These are phyloP conservation scores for Cercophora sp. DNA, from an alignment of 495 filamentous ascomycete species.

Conservation along the genomic window DNA sequence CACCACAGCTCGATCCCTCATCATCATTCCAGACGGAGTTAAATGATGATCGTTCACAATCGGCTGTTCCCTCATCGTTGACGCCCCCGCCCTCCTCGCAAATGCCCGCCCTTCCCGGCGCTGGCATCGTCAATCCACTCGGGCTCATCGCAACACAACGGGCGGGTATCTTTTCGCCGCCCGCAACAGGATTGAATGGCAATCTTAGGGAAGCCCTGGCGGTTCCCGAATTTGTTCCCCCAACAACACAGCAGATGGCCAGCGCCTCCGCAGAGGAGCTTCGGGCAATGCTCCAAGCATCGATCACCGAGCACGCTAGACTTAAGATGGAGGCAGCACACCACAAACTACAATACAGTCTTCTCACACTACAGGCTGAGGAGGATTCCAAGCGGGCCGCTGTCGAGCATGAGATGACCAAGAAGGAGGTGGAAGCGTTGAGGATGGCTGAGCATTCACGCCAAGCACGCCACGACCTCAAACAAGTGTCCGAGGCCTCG, in stretches of 20 bases:
- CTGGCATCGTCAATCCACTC: constrained; percentile 31
- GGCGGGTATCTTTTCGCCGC: constrained; percentile 50
- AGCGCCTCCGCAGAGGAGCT: constrained; percentile 57
- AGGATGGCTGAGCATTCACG: constrained; percentile 56
- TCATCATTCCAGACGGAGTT: constrained; percentile 37
- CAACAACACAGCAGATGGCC: constrained; percentile 61
- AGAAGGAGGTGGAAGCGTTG: constrained; percentile 82
- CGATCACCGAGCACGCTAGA: constrained; percentile 52
- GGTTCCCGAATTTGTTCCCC: constrained; percentile 50
- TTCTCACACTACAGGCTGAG: constrained; percentile 79
- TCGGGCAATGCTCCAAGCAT: constrained; percentile 48
- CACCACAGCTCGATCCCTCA: constrained; percentile 31
- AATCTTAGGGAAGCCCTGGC: constrained; percentile 48
- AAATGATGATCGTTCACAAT: constrained; percentile 34
- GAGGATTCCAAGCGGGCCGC: constrained; percentile 83
- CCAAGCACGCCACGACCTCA: constrained; percentile 44
- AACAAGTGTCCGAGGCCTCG: constrained; percentile 31
- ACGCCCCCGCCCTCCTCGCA: constrained; percentile 77
- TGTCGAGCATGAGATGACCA: constrained; percentile 91
- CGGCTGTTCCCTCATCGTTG: constrained; percentile 50
- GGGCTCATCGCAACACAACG: constrained; percentile 43
- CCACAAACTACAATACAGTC: constrained; percentile 85
- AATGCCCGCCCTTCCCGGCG: constrained; percentile 37
- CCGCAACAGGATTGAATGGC: constrained; percentile 50
- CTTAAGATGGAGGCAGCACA: constrained; percentile 84